Percentiles rank a stretch among this genome's conserved stretches.
Conservation (phyloP, 148 eudicot species). For the Camellia granthamiana region DNA sequence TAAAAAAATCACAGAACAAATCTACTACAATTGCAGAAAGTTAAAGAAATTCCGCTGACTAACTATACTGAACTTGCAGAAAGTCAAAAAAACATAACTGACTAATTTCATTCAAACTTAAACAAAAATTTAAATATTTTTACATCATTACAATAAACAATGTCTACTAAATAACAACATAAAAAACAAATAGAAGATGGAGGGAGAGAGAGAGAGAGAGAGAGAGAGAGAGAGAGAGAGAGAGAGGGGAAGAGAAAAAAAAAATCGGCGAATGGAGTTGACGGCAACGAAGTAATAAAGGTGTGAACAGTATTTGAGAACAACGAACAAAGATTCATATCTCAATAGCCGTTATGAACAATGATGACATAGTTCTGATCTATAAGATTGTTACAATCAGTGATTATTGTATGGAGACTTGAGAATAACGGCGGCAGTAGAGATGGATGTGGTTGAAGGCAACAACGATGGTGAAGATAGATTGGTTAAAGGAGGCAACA, state of each 20-base stretch:
- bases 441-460: too few relatives aligned
- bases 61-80: not conserved
- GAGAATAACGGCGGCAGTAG: too few relatives aligned
- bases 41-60: not conserved
- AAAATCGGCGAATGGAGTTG: not conserved
- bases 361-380: too few relatives aligned
- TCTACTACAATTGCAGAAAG: not conserved
- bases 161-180: not conserved
- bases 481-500: too few relatives aligned
- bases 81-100: not conserved
- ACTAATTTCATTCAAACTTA: not conserved
- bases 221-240: not conserved
- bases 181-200: not conserved
- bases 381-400: too few relatives aligned
- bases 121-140: too few relatives aligned
- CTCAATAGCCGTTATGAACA: too few relatives aligned
- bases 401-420: too few relatives aligned
- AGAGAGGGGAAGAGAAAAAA: not conserved
- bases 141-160: too few relatives aligned
- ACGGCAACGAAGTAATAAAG: not conserved
- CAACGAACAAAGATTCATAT: not conserved
- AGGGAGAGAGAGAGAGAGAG: not conserved
- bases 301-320: not conserved
- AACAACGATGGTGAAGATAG: too few relatives aligned
- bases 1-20: not conserved